A percentile compares a stretch with the other conserved stretches of the same genome.
phyloP scores from a whole-genome alignment of 345 rosid species.

The Pseudoturritis turrita region DNA sequence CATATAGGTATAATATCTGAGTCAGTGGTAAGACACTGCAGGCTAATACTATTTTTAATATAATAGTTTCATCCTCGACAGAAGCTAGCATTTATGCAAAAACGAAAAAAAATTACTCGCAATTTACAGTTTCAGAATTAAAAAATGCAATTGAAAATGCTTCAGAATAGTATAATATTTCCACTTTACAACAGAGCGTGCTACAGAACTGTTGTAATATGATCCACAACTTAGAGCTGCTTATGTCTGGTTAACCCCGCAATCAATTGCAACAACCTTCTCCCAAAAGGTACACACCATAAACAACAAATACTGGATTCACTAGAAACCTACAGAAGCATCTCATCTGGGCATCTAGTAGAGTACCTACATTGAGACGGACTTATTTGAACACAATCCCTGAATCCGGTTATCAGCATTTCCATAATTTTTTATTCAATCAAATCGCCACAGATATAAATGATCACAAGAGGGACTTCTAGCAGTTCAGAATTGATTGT shows the following conservation, averaged over 20 bases:
- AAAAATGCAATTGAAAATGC: neutral
- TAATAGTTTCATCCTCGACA: too few relatives aligned
- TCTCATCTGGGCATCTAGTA: neutral
- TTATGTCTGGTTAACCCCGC: neutral
- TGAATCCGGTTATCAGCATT: neutral
- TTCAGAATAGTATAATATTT: neutral
- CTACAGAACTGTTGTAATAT: neutral
- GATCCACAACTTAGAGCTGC: neutral
- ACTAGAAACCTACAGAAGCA: neutral
- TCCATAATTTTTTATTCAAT: neutral
- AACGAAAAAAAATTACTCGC: too few relatives aligned
- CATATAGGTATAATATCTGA: neutral
- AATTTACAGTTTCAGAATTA: too few relatives aligned
- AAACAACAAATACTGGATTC: neutral
- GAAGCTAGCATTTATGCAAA: too few relatives aligned
- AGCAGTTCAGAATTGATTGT: neutral
- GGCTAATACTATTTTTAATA: neutral
- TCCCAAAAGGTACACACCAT: neutral
- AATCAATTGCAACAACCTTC: neutral
- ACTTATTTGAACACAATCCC: neutral
- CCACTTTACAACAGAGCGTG: neutral
- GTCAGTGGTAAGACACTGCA: neutral
- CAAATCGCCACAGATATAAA: neutral
- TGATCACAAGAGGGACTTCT: neutral
- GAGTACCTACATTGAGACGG: neutral